phyloP scores from a whole-genome alignment of 2,329 filamentous ascomycete genomes.

The Cylindrodendrum hubeiense region DNA sequence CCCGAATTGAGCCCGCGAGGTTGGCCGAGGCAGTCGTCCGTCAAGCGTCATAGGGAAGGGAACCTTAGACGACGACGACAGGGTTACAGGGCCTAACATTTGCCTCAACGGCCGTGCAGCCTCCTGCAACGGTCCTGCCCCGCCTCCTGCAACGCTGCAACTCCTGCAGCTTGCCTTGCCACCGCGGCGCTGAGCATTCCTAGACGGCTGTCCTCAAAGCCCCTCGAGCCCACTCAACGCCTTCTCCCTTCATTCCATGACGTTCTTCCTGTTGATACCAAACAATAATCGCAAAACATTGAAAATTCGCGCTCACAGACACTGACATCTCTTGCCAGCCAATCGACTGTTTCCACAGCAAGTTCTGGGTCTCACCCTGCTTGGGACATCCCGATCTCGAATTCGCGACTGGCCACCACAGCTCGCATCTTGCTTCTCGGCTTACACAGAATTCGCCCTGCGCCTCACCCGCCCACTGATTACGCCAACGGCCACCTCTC shows the following conservation, averaged over 20 bases:
- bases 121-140: conserved; percentile 23
- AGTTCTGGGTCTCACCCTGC: conserved; percentile 26
- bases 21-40: neutral
- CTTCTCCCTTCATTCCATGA: conserved; percentile 46
- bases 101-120: conserved; percentile 5
- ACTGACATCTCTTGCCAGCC: conserved; percentile 41
- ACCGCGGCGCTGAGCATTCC: conserved; percentile 39
- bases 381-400: conserved; percentile 20
- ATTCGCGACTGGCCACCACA: neutral
- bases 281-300: conserved; percentile 29
- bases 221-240: conserved; percentile 29
- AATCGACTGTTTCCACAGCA: conserved; percentile 29
- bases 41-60: neutral
- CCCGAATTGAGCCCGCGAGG: neutral
- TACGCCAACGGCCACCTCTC: neutral
- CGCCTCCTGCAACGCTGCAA: conserved; percentile 20
- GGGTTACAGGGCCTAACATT: neutral
- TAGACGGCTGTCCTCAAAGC: conserved; percentile 25
- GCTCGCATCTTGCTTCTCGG: conserved; percentile 1
- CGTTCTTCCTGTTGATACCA: conserved; percentile 35
- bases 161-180: conserved; percentile 23
- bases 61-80: neutral
- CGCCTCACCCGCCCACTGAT: neutral
- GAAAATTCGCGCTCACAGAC: conserved; percentile 24
- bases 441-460: conserved; percentile 2